phyloP scores from a whole-genome alignment of 108 stramenopile species.

The Nitzschia inconspicua region DNA sequence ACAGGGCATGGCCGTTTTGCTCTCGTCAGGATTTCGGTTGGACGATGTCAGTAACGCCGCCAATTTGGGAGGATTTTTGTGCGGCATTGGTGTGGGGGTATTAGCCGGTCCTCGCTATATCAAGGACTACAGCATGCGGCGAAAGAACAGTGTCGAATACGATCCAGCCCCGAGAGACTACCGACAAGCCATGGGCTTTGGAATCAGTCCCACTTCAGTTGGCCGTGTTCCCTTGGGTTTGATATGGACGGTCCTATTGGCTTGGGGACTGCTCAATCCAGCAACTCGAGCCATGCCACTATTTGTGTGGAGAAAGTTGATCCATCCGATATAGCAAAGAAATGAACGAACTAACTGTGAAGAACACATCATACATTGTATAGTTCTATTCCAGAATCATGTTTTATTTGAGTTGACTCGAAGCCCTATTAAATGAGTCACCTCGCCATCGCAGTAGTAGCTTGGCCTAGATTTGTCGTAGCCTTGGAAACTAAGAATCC shows the following conservation, averaged over 20 bases:
- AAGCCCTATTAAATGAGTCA: too few relatives aligned
- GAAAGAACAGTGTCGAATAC: constrained; percentile 47
- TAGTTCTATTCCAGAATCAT: too few relatives aligned
- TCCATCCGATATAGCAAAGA: background rate
- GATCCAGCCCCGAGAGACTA: constrained; percentile 44
- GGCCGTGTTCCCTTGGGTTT: constrained; percentile 49
- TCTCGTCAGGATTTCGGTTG: constrained; percentile 44
- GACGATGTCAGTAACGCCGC: constrained; percentile 63
- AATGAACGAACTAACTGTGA: too few relatives aligned
- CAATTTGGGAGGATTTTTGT: constrained; percentile 71
- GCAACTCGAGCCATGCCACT: constrained; percentile 32
- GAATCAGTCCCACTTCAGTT: constrained; percentile 35
- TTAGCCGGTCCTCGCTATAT: constrained; percentile 65
- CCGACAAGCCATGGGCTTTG: constrained; percentile 66
- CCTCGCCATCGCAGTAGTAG: too few relatives aligned
- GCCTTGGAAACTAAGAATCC: too few relatives aligned
- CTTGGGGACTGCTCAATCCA: constrained; percentile 16
- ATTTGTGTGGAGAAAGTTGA: background rate
- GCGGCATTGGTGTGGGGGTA: constrained; percentile 55
- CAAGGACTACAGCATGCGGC: constrained; percentile 45
- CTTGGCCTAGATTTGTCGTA: too few relatives aligned
- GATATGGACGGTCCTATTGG: constrained; percentile 35
- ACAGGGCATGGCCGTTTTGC: constrained; percentile 51
- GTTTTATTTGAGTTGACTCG: too few relatives aligned
- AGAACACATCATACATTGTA: too few relatives aligned